Percentiles rank a stretch among this genome's conserved stretches.
Conservation (phyloP, 345 rosid genomes). For the Citrus glauca region DNA sequence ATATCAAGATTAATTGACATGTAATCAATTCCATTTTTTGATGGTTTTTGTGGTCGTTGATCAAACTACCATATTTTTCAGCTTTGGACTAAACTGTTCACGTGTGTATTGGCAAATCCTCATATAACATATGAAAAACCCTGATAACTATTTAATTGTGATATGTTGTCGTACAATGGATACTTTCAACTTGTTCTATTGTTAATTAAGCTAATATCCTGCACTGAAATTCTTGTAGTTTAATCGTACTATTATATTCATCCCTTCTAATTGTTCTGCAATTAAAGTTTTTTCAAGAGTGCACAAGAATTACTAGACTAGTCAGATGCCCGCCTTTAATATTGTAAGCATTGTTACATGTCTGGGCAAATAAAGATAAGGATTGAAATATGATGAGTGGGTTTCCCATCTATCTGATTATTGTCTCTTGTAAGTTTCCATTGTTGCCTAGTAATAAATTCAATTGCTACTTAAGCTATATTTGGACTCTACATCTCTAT, state of each 20-base stretch:
- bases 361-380: slow-evolving; percentile 24
- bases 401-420: slow-evolving; percentile 11
- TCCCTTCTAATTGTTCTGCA: neutral
- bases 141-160: neutral
- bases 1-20: neutral
- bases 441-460: slow-evolving; percentile 23
- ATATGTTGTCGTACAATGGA: neutral
- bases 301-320: neutral
- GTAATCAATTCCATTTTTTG: neutral
- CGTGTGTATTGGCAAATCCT: too few species aligned
- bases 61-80: neutral
- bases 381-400: slow-evolving; percentile 18
- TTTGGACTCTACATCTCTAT: slow-evolving; percentile 19
- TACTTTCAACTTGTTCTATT: neutral
- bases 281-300: neutral
- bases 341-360: slow-evolving; percentile 31
- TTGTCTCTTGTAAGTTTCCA: slow-evolving; percentile 24
- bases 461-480: slow-evolving; percentile 19
- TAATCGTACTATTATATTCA: neutral
- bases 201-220: neutral
- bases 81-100: too few species aligned
- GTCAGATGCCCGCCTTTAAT: slow-evolving; percentile 5
- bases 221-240: neutral
- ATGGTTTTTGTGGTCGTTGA: neutral
- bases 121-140: neutral